Evolutionary conservation across 192 early-diverging fungal genomes (phyloP).

Genomic region (Umbelopsis sp.): DNA sequence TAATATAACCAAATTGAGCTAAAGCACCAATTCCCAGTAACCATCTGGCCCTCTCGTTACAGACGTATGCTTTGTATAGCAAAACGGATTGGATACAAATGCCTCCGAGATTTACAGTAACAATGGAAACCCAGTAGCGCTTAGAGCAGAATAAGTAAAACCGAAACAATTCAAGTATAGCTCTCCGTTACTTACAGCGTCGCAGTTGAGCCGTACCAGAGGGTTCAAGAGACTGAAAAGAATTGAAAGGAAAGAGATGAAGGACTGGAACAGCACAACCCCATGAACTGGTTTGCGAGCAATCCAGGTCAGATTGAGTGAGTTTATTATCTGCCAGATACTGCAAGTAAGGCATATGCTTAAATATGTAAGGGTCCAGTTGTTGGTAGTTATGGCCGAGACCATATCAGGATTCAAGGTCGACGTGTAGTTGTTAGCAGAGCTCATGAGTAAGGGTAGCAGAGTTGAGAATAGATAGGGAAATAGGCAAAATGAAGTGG

Average conservation of each 20-base stretch:
- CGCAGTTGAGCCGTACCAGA: constrained; percentile 21
- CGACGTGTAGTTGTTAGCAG: not conserved
- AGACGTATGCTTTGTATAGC: constrained; percentile 40
- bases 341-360: constrained; percentile 25
- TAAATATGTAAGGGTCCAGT: constrained; percentile 17
- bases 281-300: constrained; percentile 29
- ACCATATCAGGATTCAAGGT: not conserved
- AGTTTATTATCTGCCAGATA: constrained; percentile 25
- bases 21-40: constrained; percentile 27
- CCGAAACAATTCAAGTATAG: not conserved
- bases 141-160: not conserved
- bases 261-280: constrained; percentile 25
- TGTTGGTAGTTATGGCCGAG: not conserved
- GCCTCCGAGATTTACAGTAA: constrained; percentile 37
- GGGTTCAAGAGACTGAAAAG: constrained; percentile 31
- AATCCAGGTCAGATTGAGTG: not conserved
- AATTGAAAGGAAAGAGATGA: constrained; percentile 27
- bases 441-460: not conserved
- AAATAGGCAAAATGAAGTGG: no score
- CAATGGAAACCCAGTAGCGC: constrained; percentile 39
- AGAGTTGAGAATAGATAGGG: not conserved
- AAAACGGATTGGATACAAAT: constrained; percentile 36
- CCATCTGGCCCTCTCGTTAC: constrained; percentile 30
- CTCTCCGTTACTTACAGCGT: constrained; percentile 16
- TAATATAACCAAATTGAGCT: constrained; percentile 31